These are phyloP conservation scores for Suillus brevipes DNA, from an alignment of 768 basidiomycete genomes.

Conservation along the genomic window DNA sequence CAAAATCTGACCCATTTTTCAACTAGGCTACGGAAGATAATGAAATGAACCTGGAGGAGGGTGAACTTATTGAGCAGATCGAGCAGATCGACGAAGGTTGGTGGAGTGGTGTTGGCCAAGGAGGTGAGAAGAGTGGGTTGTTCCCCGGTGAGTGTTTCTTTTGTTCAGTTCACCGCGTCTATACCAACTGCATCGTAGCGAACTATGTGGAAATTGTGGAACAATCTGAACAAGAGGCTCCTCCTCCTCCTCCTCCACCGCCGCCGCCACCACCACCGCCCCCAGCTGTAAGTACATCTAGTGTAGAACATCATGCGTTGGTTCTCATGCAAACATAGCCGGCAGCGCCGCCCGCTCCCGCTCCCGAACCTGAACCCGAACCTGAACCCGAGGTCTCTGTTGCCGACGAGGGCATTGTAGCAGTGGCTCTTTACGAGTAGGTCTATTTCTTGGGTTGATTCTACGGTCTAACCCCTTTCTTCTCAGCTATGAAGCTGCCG, in stretches of 20 bases:
- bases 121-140: conserved; percentile 68
- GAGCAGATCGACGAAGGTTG: conserved; percentile 88
- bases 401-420: conserved; percentile 58
- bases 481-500: conserved; percentile 79
- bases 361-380: conserved; percentile 49
- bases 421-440: conserved; percentile 72
- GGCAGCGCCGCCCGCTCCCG: conserved; percentile 28
- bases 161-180: not conserved
- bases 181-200: conserved; percentile 42
- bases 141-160: conserved; percentile 67
- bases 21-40: conserved; percentile 78
- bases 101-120: conserved; percentile 80
- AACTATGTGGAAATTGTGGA: conserved; percentile 86
- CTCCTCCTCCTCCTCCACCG: conserved; percentile 60
- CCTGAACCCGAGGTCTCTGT: conserved; percentile 46
- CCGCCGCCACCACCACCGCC: conserved; percentile 40
- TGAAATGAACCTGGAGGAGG: conserved; percentile 78
- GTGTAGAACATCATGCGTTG: conserved; percentile 6
- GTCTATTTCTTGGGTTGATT: conserved; percentile 24
- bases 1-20: not conserved
- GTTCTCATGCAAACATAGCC: conserved; percentile 25
- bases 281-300: conserved; percentile 40
- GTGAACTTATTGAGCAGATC: conserved; percentile 78
- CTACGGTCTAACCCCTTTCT: not conserved
- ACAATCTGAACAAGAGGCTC: conserved; percentile 42